These are phyloP conservation scores for Stephanodiscus triporus DNA, from an alignment of 108 stramenopile genomes.

Conservation along the genomic window DNA sequence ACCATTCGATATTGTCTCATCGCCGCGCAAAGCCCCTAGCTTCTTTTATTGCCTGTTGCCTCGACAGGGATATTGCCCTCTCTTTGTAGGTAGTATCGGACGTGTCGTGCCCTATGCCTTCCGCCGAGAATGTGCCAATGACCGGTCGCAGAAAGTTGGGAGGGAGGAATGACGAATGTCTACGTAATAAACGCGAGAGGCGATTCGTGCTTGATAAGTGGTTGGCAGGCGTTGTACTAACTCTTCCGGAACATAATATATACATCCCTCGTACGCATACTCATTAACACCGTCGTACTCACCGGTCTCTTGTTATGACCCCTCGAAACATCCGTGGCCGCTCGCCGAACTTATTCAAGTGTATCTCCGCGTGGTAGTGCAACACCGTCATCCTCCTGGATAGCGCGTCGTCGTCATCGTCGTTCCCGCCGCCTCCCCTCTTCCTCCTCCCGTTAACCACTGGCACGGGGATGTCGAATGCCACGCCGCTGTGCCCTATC, in stretches of 20 bases:
- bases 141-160: slow-evolving; percentile 72
- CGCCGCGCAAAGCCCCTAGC: slow-evolving; percentile 1
- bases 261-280: too few relatives aligned
- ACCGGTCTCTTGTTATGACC: slow-evolving; percentile 61
- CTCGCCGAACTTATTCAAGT: slow-evolving; percentile 72
- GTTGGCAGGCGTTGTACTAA: too few relatives aligned
- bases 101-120: slow-evolving; percentile 66
- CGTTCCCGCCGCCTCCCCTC: slow-evolving; percentile 11
- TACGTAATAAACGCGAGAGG: background rate
- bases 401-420: slow-evolving; percentile 1
- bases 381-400: slow-evolving; percentile 36
- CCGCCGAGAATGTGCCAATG: slow-evolving; percentile 68
- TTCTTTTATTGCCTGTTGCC: slow-evolving; percentile 43
- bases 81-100: slow-evolving; percentile 59
- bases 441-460: background rate
- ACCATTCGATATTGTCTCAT: background rate
- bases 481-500: slow-evolving; percentile 54
- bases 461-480: slow-evolving; percentile 48
- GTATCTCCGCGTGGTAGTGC: slow-evolving; percentile 67
- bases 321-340: slow-evolving; percentile 70
- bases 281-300: slow-evolving; percentile 1
- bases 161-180: slow-evolving; percentile 35
- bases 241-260: too few relatives aligned
- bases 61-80: slow-evolving; percentile 48
- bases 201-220: too few relatives aligned